A percentile compares a stretch with the other conserved stretches of the same genome.
phyloP scores from a whole-genome alignment of 2,329 filamentous ascomycete genomes.

The Sporothrix pallida region DNA sequence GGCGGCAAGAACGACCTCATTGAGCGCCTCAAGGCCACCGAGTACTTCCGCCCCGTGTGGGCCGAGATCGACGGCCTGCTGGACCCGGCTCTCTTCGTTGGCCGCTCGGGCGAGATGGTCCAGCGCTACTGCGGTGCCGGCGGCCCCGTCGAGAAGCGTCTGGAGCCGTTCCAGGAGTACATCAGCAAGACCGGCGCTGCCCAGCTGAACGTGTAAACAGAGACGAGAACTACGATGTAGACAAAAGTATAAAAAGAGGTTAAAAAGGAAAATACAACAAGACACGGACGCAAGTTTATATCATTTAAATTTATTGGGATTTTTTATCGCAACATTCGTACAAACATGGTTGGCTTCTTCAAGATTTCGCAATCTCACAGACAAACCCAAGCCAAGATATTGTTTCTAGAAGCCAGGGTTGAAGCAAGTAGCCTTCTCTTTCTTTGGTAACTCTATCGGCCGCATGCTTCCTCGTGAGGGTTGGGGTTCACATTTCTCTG shows the following conservation, averaged over 20 bases:
- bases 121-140: constrained; percentile 42
- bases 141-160: constrained; percentile 29
- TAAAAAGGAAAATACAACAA: not conserved
- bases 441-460: too few species aligned
- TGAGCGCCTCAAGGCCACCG: constrained; percentile 71
- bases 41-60: constrained; percentile 78
- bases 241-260: too few species aligned
- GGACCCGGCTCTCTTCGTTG: constrained; percentile 43
- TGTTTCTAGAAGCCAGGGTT: too few species aligned
- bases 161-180: constrained; percentile 32
- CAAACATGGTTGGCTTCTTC: too few species aligned
- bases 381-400: too few species aligned
- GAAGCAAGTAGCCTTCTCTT: too few species aligned
- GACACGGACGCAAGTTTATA: not conserved
- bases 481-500: too few species aligned
- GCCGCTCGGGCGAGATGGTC: constrained; percentile 54
- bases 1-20: constrained; percentile 83
- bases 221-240: not conserved
- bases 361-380: too few species aligned
- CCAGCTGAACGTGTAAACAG: constrained; percentile 32
- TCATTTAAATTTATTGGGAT: not conserved
- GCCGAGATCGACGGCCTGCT: constrained; percentile 53
- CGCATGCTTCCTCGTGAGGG: too few species aligned
- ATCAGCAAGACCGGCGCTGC: constrained; percentile 30
- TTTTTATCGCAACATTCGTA: too few species aligned